These are phyloP conservation scores for Pseudohyphozyma bogoriensis DNA, from an alignment of 768 basidiomycete genomes.

Conservation along the genomic window DNA sequence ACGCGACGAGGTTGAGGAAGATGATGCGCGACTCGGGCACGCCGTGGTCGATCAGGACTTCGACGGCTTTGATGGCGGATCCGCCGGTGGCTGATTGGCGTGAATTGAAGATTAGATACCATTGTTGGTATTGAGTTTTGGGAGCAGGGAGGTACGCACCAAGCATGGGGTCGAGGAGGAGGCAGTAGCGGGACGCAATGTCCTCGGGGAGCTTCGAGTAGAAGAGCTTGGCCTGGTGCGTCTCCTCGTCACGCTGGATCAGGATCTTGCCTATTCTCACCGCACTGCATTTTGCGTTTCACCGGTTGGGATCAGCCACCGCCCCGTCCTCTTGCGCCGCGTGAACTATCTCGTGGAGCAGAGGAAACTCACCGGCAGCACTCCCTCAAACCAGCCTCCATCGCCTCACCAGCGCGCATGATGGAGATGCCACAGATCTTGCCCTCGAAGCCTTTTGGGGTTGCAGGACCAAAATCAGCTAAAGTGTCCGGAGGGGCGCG, in stretches of 20 bases:
- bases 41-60: slow-evolving; percentile 79
- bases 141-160: slow-evolving; percentile 45
- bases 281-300: slow-evolving; percentile 27
- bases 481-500: too few relatives aligned
- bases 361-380: slow-evolving; percentile 75
- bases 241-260: slow-evolving; percentile 97
- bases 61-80: slow-evolving; percentile 94
- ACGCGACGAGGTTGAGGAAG: slow-evolving; percentile 35
- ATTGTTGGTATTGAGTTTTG: background rate
- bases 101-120: background rate
- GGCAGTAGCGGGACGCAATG: slow-evolving; percentile 78
- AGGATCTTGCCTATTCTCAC: slow-evolving; percentile 90
- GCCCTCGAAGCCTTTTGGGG: too few relatives aligned
- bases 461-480: too few relatives aligned
- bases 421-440: slow-evolving; percentile 43
- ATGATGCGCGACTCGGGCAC: slow-evolving; percentile 72
- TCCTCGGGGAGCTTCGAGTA: slow-evolving; percentile 75
- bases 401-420: slow-evolving; percentile 88
- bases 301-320: background rate
- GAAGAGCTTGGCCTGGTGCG: slow-evolving; percentile 75
- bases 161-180: slow-evolving; percentile 95
- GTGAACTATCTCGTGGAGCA: too few relatives aligned
- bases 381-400: slow-evolving; percentile 94
- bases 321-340: too few relatives aligned
- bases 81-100: slow-evolving; percentile 94